phyloP scores from a whole-genome alignment of 805 yeast genomes.

The Komagataella mondaviorum region DNA sequence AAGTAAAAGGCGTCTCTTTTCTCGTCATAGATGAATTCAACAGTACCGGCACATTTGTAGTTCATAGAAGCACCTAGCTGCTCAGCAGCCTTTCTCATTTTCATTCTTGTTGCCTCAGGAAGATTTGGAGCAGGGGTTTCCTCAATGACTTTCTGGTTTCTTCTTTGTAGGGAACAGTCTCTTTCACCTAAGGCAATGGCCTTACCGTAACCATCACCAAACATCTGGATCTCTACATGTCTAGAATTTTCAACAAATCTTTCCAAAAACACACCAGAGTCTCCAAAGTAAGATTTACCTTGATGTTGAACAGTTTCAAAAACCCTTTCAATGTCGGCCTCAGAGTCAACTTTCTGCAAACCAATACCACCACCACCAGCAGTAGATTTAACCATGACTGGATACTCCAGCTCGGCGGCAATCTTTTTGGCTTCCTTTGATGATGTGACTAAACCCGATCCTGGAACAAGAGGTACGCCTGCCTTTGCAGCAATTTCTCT shows the following conservation, averaged over 20 bases:
- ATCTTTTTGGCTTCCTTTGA: constrained; percentile 63
- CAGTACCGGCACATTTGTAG: constrained; percentile 96
- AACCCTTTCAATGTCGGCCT: constrained; percentile 67
- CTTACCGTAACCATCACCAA: constrained; percentile 90
- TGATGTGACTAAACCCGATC: constrained; percentile 68
- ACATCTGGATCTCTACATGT: constrained; percentile 92
- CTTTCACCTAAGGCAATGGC: constrained; percentile 95
- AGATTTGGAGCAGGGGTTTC: constrained; percentile 97
- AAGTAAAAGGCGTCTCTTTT: constrained; percentile 82
- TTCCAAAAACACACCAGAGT: constrained; percentile 90
- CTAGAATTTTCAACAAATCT: constrained; percentile 90
- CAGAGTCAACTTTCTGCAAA: constrained; percentile 80
- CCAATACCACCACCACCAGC: constrained; percentile 99
- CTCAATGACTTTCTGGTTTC: constrained; percentile 92
- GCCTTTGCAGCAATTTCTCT: constrained; percentile 86
- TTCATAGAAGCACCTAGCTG: constrained; percentile 70
- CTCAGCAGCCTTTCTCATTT: constrained; percentile 76
- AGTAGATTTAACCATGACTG: constrained; percentile 92
- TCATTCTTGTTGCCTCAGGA: constrained; percentile 63
- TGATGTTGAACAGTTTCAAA: constrained; percentile 89
- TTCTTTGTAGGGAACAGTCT: constrained; percentile 94
- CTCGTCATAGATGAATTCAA: constrained; percentile 88
- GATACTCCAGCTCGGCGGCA: constrained; percentile 70
- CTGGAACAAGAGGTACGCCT: constrained; percentile 96
- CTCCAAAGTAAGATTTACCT: constrained; percentile 88